Evolutionary conservation across 768 basidiomycete genomes (phyloP), one percentile per base, ranked within the genome.

Genomic region (Naematelia encephala): DNA sequence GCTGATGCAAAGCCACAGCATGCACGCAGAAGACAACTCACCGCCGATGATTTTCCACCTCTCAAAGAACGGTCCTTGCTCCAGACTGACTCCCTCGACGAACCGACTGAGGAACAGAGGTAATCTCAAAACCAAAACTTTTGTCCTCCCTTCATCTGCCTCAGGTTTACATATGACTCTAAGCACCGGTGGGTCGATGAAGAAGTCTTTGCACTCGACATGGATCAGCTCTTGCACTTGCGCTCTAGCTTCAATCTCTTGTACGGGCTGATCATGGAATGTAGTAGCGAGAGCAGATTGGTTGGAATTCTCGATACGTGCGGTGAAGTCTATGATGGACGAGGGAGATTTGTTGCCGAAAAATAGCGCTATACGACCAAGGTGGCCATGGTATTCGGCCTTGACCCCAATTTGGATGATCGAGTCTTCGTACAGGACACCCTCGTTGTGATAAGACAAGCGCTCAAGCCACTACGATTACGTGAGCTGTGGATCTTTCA

Each of bases 41-140:
- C 75, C 96, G 5, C 96, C 96, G 52, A 98, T 98, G 67, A 96
- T 79, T 77, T 91, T 93, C 96, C 96, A 99, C 52, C 96, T 82
- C 77, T 97, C 93, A 78, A 98, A 99, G 82, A 98, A 99, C 66
- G 96, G 90, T 0, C 83, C 79, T 61, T 84, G 81, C 11, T 84
- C 85, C 29, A 99, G 83, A 69, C 86, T 87, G 64, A 97, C 93
- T 23, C 90, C 89, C 72, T 96, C 94, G 56, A 98, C 83, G 78
- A 99, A 99, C 77, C 94, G 91, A 42, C 87, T 87, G 56, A 96
- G 69, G 45, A 89, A 84, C 64, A 99, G 84, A 11, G 96, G 96
- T 23, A 99, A 81, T 49, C 86, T 85, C 57, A 98, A 78, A 10
- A 87, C 85, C 66, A 92, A 87, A 19, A 52, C 51, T 52, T 52